Percentiles rank a stretch among this genome's conserved stretches.
phyloP scores from a whole-genome alignment of 2,329 filamentous ascomycete species.

The Alternaria postmessia region DNA sequence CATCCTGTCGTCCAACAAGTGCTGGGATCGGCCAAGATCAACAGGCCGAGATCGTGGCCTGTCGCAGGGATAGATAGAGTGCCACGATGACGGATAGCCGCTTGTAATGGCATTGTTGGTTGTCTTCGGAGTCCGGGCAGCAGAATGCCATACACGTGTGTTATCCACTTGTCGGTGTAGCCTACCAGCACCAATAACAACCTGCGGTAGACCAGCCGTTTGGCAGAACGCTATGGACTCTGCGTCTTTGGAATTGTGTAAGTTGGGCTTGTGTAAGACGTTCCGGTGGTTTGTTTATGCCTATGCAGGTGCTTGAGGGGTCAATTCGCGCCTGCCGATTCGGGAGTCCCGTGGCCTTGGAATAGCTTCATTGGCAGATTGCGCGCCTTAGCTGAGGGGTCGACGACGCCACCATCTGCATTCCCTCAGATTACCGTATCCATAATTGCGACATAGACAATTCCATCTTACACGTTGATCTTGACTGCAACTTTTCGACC shows the following conservation, averaged over 20 bases:
- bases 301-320: conserved; percentile 26
- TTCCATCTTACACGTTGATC: not conserved
- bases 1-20: conserved; percentile 16
- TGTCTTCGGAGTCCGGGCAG: conserved; percentile 8
- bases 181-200: conserved; percentile 14
- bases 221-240: conserved; percentile 14
- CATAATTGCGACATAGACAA: not conserved
- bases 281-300: conserved; percentile 12
- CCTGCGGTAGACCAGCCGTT: conserved; percentile 15
- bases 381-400: conserved; percentile 15
- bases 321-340: conserved; percentile 28
- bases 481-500: not conserved
- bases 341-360: conserved; percentile 18
- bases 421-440: not conserved
- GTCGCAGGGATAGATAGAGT: conserved; percentile 7
- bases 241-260: conserved; percentile 4
- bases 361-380: conserved; percentile 5
- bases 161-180: conserved; percentile 6
- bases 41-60: conserved; percentile 28
- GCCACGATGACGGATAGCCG: conserved; percentile 1
- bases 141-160: conserved; percentile 9
- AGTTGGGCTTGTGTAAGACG: conserved; percentile 1
- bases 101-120: conserved; percentile 12
- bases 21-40: conserved; percentile 22
- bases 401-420: conserved; percentile 16